Evolutionary conservation across 192 early-diverging fungal genomes (phyloP).

Genomic region (Backusella liffmaniae): DNA sequence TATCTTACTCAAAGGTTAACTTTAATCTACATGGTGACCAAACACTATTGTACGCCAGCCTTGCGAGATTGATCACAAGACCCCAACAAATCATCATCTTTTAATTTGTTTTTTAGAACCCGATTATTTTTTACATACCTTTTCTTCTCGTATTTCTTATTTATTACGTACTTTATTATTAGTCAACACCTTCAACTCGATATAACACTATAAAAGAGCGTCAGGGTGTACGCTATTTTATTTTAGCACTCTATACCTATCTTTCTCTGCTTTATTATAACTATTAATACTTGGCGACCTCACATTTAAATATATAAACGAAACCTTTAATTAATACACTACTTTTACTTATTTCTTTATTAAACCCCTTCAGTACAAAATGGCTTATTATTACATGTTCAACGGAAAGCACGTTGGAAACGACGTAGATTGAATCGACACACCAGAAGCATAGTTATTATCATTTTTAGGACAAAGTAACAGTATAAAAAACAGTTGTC

Average conservation of each 20-base stretch:
- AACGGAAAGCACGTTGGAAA: slow-evolving; percentile 19
- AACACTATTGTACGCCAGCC: neutral
- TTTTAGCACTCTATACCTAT: neutral
- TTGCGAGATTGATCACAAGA: neutral
- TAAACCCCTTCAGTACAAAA: neutral
- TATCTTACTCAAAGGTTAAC: no score
- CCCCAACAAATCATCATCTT: neutral
- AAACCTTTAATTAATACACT: neutral
- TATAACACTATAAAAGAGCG: neutral
- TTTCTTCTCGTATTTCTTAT: neutral
- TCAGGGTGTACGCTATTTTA: neutral
- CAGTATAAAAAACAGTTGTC: neutral
- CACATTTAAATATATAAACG: neutral
- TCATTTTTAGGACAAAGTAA: neutral
- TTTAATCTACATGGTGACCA: no score
- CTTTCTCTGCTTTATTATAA: neutral
- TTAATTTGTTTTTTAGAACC: neutral
- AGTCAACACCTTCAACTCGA: neutral
- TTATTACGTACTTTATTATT: neutral
- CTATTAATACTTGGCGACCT: neutral
- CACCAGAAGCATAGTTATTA: neutral
- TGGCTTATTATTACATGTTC: slow-evolving; percentile 17
- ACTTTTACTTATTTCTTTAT: neutral
- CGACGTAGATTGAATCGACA: slow-evolving; percentile 7
- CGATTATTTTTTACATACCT: neutral